A percentile compares a stretch with the other conserved stretches of the same genome.
Evolutionary conservation across 2,329 filamentous ascomycete species (phyloP).

Genomic region (Aureobasidium lini): DNA sequence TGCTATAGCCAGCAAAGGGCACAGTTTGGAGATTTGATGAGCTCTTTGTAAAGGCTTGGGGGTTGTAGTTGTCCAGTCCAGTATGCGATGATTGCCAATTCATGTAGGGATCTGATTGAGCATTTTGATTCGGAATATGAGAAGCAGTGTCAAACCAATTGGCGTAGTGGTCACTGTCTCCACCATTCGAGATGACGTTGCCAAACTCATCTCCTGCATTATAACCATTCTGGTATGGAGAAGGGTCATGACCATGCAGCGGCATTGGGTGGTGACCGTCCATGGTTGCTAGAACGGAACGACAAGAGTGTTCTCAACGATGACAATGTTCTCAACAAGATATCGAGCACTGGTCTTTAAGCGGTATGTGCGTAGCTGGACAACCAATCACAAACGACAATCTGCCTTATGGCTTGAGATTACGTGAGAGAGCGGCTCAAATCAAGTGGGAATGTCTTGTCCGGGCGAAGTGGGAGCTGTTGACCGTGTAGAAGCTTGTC

Average conservation of each 20-base stretch:
- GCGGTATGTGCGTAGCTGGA: conserved; percentile 6
- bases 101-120: conserved; percentile 16
- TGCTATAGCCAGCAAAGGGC: conserved; percentile 19
- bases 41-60: conserved; percentile 19
- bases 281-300: conserved; percentile 1
- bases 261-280: conserved; percentile 20
- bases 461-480: conserved; percentile 5
- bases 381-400: conserved; percentile 14
- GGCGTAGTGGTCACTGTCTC: conserved; percentile 13
- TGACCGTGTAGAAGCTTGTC: conserved; percentile 7
- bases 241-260: conserved; percentile 20
- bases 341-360: conserved; percentile 3
- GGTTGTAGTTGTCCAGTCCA: conserved; percentile 18
- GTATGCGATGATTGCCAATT: conserved; percentile 16
- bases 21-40: conserved; percentile 11
- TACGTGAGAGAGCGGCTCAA: conserved; percentile 14
- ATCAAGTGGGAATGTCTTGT: conserved; percentile 13
- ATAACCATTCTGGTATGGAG: conserved; percentile 19
- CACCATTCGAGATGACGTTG: conserved; percentile 8
- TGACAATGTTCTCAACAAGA: not conserved
- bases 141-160: conserved; percentile 14
- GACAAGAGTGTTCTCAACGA: not conserved
- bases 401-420: conserved; percentile 14
- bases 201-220: conserved; percentile 16
- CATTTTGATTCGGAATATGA: conserved; percentile 10